Percentiles rank a stretch among this genome's conserved stretches.
Evolutionary conservation across 768 basidiomycete genomes (phyloP).

Genomic region (Leucocoprinus birnbaumii): DNA sequence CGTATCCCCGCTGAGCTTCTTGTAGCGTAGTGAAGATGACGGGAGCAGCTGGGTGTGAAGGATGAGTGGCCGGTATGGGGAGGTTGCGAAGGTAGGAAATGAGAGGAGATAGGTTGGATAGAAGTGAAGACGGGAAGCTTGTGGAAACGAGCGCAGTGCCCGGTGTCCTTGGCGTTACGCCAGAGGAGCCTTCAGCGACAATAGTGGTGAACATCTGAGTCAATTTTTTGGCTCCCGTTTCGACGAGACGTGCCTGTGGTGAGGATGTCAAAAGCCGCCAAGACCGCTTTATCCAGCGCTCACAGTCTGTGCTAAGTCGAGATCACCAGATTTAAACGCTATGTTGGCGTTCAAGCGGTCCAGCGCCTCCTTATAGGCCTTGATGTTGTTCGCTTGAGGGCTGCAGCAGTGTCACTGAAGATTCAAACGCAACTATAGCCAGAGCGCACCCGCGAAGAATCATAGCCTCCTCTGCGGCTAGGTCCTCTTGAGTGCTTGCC

Average conservation of each 20-base stretch:
- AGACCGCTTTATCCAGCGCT: constrained; percentile 2
- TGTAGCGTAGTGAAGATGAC: constrained; percentile 61
- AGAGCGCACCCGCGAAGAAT: constrained; percentile 74
- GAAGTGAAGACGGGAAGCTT: constrained; percentile 53
- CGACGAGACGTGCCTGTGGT: constrained; percentile 63
- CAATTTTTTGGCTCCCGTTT: constrained; percentile 82
- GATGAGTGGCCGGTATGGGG: constrained; percentile 76
- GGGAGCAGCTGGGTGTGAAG: constrained; percentile 74
- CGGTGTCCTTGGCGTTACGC: constrained; percentile 44
- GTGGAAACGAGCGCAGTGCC: constrained; percentile 16
- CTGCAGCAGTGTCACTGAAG: constrained; percentile 32
- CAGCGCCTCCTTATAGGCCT: constrained; percentile 65
- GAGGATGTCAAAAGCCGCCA: neutral
- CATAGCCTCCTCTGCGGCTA: constrained; percentile 74
- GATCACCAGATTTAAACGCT: constrained; percentile 67
- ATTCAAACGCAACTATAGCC: too few species aligned
- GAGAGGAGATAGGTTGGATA: constrained; percentile 56
- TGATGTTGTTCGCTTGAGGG: constrained; percentile 67
- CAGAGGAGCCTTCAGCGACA: constrained; percentile 84
- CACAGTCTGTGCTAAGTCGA: constrained; percentile 55
- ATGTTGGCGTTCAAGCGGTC: constrained; percentile 78
- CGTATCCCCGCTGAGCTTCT: constrained; percentile 81
- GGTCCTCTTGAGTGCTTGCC: constrained; percentile 70
- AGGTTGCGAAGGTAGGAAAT: constrained; percentile 68
- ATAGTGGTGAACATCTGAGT: constrained; percentile 82